phyloP scores from a whole-genome alignment of 2,329 filamentous ascomycete species.

The Aureobasidium sp. region DNA sequence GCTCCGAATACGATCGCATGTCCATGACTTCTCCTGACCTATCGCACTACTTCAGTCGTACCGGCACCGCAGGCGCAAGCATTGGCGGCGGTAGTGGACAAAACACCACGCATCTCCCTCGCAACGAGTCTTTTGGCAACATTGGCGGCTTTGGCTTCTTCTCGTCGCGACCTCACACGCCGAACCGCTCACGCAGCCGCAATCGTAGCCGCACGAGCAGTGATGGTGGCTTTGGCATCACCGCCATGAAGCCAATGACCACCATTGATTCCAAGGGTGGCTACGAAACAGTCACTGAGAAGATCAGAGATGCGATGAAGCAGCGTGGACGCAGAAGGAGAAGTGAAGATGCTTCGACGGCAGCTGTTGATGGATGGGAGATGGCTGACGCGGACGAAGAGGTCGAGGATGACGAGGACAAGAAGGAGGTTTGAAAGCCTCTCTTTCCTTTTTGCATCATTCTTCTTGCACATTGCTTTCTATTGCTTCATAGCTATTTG shows the following conservation, averaged over 20 bases:
- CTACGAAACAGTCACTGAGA: slow-evolving; percentile 75
- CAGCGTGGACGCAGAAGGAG: slow-evolving; percentile 62
- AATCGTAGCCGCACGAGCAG: slow-evolving; percentile 56
- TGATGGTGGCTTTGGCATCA: slow-evolving; percentile 39
- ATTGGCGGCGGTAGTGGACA: slow-evolving; percentile 31
- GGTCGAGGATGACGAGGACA: slow-evolving; percentile 18
- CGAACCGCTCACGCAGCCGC: slow-evolving; percentile 63
- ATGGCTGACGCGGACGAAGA: slow-evolving; percentile 20
- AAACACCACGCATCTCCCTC: slow-evolving; percentile 55
- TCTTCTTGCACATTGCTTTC: background rate
- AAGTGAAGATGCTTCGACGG: slow-evolving; percentile 27
- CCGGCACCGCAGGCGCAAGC: slow-evolving; percentile 23
- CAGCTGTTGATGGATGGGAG: slow-evolving; percentile 22
- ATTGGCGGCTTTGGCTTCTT: slow-evolving; percentile 84
- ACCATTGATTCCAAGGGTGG: slow-evolving; percentile 59
- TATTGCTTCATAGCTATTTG: background rate
- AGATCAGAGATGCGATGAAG: slow-evolving; percentile 78
- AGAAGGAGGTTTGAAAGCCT: slow-evolving; percentile 6
- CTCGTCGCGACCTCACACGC: slow-evolving; percentile 76
- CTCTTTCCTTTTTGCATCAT: background rate
- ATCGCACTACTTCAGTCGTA: slow-evolving; percentile 17
- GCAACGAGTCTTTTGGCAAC: slow-evolving; percentile 91
- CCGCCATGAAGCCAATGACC: slow-evolving; percentile 65
- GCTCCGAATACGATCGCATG: slow-evolving; percentile 16
- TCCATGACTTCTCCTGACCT: slow-evolving; percentile 18